Base-by-base conservation (phyloP, 192 early-diverging fungal genomes). In the Linnemannia zychae region DNA sequence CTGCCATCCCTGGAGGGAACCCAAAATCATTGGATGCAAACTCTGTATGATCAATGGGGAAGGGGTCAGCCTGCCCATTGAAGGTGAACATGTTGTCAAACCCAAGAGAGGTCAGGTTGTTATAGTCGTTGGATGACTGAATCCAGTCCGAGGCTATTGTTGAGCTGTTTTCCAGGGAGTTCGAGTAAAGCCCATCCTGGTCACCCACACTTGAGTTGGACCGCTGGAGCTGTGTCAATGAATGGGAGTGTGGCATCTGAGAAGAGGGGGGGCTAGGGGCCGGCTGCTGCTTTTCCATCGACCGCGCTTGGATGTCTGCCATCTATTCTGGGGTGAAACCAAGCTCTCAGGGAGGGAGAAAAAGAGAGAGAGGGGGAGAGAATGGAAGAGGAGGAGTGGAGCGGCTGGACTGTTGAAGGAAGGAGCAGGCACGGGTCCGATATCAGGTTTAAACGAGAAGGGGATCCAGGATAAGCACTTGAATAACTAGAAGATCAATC, bases 71-170 rank as follows among this genome's bases (percentile, higher is more conserved):
- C 69, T 85, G 83, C 6, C 77, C 74, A 24, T 73, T 79, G 65
- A 79, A 85, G 48, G 79, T 74, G 44, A 85, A 85, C 69, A 85
- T 79, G 48, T 28, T 75, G 44, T 85, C 83, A n/a, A 85, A 85
- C 13, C 83, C 83, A 28, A 85, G 83, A 40, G 77, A 76, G 28
- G 83, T 75, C 36, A 85, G 74, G 40, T 70, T 74, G 76, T 85
- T 79, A 48, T 71, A 79, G 11, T 85, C 83, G 17, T 72, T 7
- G n/a, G 83, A 46, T 18, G 83, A 69, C 20, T 73, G 69, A 44
- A 79, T 79, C 83, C 83, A 85, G 31, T 85, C 83, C 40, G 75
- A 77, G 69, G 69, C 28, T 31, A 85, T 48, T 11, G 37, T 33
- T 28, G 77, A 63, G 46, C 52, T 34, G n/a, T 66, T 13, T 31